These are phyloP conservation scores for Fraxinus platypoda DNA, from an alignment of 305 asterid genomes.

Conservation along the genomic window DNA sequence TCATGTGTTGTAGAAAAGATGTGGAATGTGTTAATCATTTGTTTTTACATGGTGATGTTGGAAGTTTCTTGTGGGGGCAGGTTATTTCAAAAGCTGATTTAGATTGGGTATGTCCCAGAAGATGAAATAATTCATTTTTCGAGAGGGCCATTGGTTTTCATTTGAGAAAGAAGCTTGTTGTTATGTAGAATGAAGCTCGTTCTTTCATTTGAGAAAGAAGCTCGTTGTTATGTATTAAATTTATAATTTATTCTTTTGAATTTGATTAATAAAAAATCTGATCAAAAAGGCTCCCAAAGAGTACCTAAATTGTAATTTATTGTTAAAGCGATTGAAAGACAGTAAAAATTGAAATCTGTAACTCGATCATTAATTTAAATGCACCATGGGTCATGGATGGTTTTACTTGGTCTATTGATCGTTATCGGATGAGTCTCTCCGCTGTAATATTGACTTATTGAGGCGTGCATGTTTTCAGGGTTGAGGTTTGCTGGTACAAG, in stretches of 20 bases:
- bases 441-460: not conserved
- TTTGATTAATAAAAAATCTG: not conserved
- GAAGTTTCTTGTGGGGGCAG: not conserved
- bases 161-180: not conserved
- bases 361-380: not conserved
- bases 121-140: not conserved
- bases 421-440: not conserved
- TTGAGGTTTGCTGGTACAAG: constrained; percentile 94
- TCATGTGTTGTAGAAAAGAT: not conserved
- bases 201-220: not conserved
- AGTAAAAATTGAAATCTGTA: not conserved
- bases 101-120: not conserved
- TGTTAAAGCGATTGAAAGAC: not conserved
- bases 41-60: not conserved
- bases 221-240: not conserved
- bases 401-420: not conserved
- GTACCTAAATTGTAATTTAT: not conserved
- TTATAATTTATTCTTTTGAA: not conserved
- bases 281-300: not conserved
- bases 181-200: not conserved
- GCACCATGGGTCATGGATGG: not conserved
- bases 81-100: not conserved
- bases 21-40: not conserved
- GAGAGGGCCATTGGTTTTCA: not conserved
- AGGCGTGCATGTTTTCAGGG: constrained; percentile 47